A percentile compares a stretch with the other conserved stretches of the same genome.
These are phyloP conservation scores for Neocucurbitaria cava DNA, from an alignment of 2,329 filamentous ascomycete species.

Conservation along the genomic window DNA sequence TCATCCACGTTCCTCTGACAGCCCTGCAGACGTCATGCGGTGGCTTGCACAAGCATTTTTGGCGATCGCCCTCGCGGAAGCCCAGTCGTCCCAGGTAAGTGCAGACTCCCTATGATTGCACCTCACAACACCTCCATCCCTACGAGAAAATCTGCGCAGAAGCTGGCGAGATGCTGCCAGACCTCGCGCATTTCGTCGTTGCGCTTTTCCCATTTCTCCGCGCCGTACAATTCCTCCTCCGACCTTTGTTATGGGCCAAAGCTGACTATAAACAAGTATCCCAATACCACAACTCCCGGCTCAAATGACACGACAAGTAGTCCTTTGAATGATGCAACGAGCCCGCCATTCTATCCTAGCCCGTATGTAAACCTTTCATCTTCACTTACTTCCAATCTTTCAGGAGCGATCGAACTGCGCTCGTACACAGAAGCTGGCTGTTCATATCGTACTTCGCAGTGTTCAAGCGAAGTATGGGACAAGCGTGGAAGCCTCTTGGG, in stretches of 20 bases:
- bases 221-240: conserved; percentile 26
- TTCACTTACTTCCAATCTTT: background rate
- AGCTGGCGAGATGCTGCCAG: conserved; percentile 37
- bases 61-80: conserved; percentile 36
- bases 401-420: too few species aligned
- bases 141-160: conserved; percentile 10
- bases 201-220: conserved; percentile 43
- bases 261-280: conserved; percentile 43
- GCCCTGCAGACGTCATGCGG: conserved; percentile 39
- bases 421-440: too few species aligned
- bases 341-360: conserved; percentile 79
- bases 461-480: background rate
- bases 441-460: background rate
- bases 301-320: conserved; percentile 28
- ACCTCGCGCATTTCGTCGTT: conserved; percentile 28
- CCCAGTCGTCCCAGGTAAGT: conserved; percentile 38
- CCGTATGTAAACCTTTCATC: conserved; percentile 54
- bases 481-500: background rate
- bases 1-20: conserved; percentile 22
- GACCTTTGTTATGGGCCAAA: conserved; percentile 21
- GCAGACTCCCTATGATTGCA: conserved; percentile 16
- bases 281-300: conserved; percentile 32
- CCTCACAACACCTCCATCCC: conserved; percentile 14
- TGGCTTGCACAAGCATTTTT: conserved; percentile 46
- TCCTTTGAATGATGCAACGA: conserved; percentile 46